Conservation (phyloP, 345 rosid genomes). For the Corymbia maculata region DNA sequence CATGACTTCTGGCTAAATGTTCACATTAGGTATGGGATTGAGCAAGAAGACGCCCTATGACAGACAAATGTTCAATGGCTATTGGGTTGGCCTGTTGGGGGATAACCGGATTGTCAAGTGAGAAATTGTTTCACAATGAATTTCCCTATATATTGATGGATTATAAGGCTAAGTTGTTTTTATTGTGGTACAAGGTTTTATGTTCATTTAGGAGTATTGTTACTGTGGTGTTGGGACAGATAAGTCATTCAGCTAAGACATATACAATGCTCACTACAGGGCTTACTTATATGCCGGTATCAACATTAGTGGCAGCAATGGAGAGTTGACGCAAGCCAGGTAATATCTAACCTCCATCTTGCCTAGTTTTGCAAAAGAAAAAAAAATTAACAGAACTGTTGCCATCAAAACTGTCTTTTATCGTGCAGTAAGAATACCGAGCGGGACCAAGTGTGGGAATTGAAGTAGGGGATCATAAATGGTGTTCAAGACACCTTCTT, state of each 20-base stretch:
- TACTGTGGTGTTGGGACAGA: slow-evolving; percentile 91
- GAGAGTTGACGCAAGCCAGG: too few relatives aligned
- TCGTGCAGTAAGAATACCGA: slow-evolving; percentile 83
- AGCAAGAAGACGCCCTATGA: slow-evolving; percentile 87
- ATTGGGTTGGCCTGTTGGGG: slow-evolving; percentile 77
- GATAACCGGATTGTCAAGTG: too few relatives aligned
- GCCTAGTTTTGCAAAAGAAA: too few relatives aligned
- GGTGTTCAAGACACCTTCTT: slow-evolving; percentile 91
- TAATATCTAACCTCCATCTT: too few relatives aligned
- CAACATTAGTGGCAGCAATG: slow-evolving; percentile 28
- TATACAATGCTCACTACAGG: slow-evolving; percentile 88
- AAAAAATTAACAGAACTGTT: neutral
- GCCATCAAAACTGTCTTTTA: neutral
- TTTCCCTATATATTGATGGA: accelerated
- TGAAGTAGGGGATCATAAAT: slow-evolving; percentile 84
- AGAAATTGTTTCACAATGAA: neutral
- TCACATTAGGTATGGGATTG: slow-evolving; percentile 61
- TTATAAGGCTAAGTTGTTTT: neutral
- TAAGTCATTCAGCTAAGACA: slow-evolving; percentile 68
- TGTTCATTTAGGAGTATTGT: slow-evolving; percentile 63
- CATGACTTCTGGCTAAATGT: neutral
- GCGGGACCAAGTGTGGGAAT: slow-evolving; percentile 95
- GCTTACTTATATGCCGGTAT: slow-evolving; percentile 54
- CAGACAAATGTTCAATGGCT: slow-evolving; percentile 85
- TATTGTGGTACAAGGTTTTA: neutral